These are phyloP conservation scores for Starmerella apicola DNA, from an alignment of 805 yeast species.

Conservation along the genomic window DNA sequence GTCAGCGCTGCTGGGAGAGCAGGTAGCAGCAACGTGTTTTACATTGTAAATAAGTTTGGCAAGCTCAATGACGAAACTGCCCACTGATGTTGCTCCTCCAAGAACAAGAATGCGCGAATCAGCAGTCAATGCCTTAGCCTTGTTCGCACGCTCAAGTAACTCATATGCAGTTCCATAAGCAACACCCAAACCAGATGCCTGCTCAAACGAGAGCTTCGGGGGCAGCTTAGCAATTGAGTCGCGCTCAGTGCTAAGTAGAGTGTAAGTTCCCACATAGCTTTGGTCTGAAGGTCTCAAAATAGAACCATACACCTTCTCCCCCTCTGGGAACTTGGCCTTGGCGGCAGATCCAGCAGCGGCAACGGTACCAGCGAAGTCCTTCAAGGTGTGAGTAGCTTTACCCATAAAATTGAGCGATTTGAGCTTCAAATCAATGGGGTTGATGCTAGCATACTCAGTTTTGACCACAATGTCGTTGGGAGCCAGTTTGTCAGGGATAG, in stretches of 20 bases:
- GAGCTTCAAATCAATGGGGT: constrained; percentile 55
- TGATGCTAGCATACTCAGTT: constrained; percentile 46
- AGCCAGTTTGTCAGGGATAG: too few relatives aligned
- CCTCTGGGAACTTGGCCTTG: constrained; percentile 34
- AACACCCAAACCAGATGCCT: constrained; percentile 57
- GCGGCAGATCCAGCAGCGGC: constrained; percentile 41
- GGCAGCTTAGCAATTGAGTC: constrained; percentile 35
- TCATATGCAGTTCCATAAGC: constrained; percentile 51
- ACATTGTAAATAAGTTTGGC: constrained; percentile 40
- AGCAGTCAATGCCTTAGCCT: constrained; percentile 25
- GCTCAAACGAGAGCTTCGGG: constrained; percentile 33
- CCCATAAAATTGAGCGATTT: constrained; percentile 13
- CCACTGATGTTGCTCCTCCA: constrained; percentile 73
- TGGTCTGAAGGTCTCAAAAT: constrained; percentile 1
- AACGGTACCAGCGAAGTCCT: constrained; percentile 55
- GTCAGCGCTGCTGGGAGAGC: constrained; percentile 37
- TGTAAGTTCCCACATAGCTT: constrained; percentile 22
- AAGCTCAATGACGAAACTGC: constrained; percentile 43
- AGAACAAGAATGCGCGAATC: constrained; percentile 43
- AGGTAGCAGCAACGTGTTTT: constrained; percentile 42
- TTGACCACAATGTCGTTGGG: constrained; percentile 35
- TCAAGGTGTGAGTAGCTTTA: constrained; percentile 43
- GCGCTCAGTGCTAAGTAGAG: constrained; percentile 5
- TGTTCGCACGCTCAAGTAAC: constrained; percentile 27
- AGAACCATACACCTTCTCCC: constrained; percentile 56